Conservation (phyloP, 768 basidiomycete species). For the Termitomyces sp. region DNA sequence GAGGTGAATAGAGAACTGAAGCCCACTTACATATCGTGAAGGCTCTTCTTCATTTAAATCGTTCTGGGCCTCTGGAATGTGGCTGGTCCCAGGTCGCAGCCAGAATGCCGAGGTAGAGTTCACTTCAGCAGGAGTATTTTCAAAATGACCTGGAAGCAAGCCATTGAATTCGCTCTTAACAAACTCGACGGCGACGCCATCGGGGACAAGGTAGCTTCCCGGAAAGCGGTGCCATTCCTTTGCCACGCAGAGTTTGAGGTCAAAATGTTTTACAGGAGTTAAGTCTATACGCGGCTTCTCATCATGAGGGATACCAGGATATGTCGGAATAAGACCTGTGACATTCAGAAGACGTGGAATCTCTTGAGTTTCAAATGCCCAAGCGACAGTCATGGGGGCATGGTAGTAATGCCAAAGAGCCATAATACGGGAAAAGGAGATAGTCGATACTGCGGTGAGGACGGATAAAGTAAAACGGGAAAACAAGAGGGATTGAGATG, state of each 20-base stretch:
- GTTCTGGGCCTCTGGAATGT: conserved; percentile 66
- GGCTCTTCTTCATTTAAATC: conserved; percentile 80
- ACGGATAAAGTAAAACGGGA: conserved; percentile 68
- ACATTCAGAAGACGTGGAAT: conserved; percentile 77
- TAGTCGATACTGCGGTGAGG: conserved; percentile 53
- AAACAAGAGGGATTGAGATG: conserved; percentile 73
- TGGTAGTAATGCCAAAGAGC: conserved; percentile 90
- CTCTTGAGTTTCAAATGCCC: conserved; percentile 70
- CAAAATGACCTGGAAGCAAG: conserved; percentile 82
- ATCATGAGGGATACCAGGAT: conserved; percentile 32
- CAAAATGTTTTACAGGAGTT: conserved; percentile 59
- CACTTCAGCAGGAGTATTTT: conserved; percentile 25
- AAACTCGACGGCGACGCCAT: conserved; percentile 78
- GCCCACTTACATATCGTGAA: conserved; percentile 63
- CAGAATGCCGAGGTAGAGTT: conserved; percentile 30
- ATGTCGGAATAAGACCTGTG: conserved; percentile 56
- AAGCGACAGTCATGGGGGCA: conserved; percentile 70
- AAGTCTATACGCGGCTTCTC: conserved; percentile 56
- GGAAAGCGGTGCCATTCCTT: conserved; percentile 98
- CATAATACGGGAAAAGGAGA: conserved; percentile 77
- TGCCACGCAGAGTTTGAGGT: conserved; percentile 76
- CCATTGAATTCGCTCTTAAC: conserved; percentile 91
- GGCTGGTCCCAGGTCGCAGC: conserved; percentile 58
- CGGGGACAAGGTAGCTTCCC: conserved; percentile 82
- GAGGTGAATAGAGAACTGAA: conserved; percentile 1